Evolutionary conservation across 768 basidiomycete genomes (phyloP).

Genomic region (Suillus lakei): DNA sequence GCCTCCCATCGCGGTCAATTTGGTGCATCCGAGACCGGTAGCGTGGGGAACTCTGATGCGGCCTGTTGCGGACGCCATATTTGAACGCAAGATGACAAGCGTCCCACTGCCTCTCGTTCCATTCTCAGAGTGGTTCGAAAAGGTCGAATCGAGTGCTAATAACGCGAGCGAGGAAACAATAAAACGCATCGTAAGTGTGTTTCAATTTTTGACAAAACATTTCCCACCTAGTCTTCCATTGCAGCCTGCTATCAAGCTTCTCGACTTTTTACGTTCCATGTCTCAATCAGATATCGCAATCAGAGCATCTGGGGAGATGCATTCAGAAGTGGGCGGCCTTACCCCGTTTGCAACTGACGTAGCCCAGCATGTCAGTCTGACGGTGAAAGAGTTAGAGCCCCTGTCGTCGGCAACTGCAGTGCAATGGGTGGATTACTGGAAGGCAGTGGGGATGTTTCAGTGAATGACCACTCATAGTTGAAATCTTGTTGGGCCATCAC

Average conservation of each 20-base stretch:
- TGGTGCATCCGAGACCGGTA: conserved; percentile 31
- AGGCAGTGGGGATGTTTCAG: conserved; percentile 8
- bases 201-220: conserved; percentile 20
- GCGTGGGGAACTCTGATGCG: conserved; percentile 23
- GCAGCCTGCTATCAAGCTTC: conserved; percentile 36
- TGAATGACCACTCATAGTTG: background rate
- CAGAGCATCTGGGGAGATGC: background rate
- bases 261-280: conserved; percentile 29
- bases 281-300: conserved; percentile 19
- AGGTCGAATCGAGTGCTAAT: conserved; percentile 18
- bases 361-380: conserved; percentile 32
- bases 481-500: too few relatives aligned
- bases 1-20: conserved; percentile 21
- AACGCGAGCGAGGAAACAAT: conserved; percentile 22
- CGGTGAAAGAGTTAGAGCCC: conserved; percentile 29
- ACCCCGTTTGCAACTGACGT: conserved; percentile 29
- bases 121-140: conserved; percentile 32
- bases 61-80: conserved; percentile 16
- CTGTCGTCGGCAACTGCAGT: conserved; percentile 26
- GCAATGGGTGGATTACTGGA: conserved; percentile 43
- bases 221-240: conserved; percentile 30
- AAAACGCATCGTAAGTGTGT: conserved; percentile 29
- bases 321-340: conserved; percentile 9
- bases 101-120: conserved; percentile 30
- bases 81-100: conserved; percentile 7